Conservation (phyloP, 805 yeast genomes). For the Kluyveromyces starmeri region DNA sequence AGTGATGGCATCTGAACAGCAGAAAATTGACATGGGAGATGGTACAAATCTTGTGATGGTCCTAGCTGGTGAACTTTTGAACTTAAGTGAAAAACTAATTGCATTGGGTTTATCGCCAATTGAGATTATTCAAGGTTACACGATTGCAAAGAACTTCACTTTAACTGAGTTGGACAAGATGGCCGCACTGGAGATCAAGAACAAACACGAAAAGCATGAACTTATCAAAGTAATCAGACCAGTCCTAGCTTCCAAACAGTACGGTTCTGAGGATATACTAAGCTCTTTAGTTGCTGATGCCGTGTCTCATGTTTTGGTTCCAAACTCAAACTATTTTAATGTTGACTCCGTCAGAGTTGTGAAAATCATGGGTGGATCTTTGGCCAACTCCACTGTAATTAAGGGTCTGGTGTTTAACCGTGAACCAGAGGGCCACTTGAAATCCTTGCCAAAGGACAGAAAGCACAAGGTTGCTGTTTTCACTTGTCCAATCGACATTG, state of each 20-base stretch:
- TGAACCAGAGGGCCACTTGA: slow-evolving; percentile 90
- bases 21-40: slow-evolving; percentile 96
- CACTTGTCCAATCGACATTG: slow-evolving; percentile 89
- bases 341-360: slow-evolving; percentile 93
- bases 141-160: slow-evolving; percentile 73
- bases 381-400: slow-evolving; percentile 65
- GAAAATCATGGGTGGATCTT: slow-evolving; percentile 87
- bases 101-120: slow-evolving; percentile 82
- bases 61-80: slow-evolving; percentile 86
- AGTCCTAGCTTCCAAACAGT: slow-evolving; percentile 88
- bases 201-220: slow-evolving; percentile 44
- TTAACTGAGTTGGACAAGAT: slow-evolving; percentile 57
- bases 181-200: slow-evolving; percentile 42
- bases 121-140: slow-evolving; percentile 89
- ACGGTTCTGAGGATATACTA: slow-evolving; percentile 74
- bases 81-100: slow-evolving; percentile 76
- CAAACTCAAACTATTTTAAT: slow-evolving; percentile 46
- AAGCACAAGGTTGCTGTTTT: slow-evolving; percentile 84
- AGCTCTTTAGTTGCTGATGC: slow-evolving; percentile 79
- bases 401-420: slow-evolving; percentile 98
- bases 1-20: slow-evolving; percentile 95
- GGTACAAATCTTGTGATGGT: slow-evolving; percentile 86
- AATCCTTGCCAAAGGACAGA: slow-evolving; percentile 39
- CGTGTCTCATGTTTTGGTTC: slow-evolving; percentile 65
- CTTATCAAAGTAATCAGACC: slow-evolving; percentile 70